Evolutionary conservation across 768 basidiomycete species (phyloP).

Genomic region (Tricholoma hemisulphureum): DNA sequence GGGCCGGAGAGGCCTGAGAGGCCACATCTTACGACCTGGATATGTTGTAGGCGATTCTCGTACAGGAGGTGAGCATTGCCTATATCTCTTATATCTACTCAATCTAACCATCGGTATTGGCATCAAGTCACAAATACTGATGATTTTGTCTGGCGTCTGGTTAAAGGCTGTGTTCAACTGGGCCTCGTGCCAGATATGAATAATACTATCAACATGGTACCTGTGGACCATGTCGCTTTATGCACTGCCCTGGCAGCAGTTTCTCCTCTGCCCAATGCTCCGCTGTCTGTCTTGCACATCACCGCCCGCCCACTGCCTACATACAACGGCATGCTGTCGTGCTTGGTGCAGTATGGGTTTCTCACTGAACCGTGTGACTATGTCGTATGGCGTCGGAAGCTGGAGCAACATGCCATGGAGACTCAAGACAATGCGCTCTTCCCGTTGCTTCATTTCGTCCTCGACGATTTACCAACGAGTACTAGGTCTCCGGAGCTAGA

Average conservation of each 20-base stretch:
- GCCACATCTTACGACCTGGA: slow-evolving; percentile 88
- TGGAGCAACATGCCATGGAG: slow-evolving; percentile 95
- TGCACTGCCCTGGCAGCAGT: slow-evolving; percentile 75
- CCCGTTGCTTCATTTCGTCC: slow-evolving; percentile 93
- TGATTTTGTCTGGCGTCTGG: slow-evolving; percentile 97
- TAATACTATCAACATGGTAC: slow-evolving; percentile 98
- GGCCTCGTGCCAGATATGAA: slow-evolving; percentile 96
- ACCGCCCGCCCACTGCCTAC: slow-evolving; percentile 84
- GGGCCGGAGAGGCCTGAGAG: slow-evolving; percentile 77
- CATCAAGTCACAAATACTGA: slow-evolving; percentile 92
- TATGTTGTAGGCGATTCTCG: slow-evolving; percentile 93
- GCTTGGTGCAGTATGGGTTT: slow-evolving; percentile 80
- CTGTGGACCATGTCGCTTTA: slow-evolving; percentile 92
- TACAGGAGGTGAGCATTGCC: slow-evolving; percentile 69
- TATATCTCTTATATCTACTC: neutral
- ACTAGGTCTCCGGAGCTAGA: slow-evolving; percentile 92
- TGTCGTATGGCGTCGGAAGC: slow-evolving; percentile 83
- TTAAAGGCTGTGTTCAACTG: slow-evolving; percentile 98
- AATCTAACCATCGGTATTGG: slow-evolving; percentile 6
- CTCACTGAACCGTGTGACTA: slow-evolving; percentile 79
- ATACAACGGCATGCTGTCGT: slow-evolving; percentile 81
- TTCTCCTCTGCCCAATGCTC: slow-evolving; percentile 46
- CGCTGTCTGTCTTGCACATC: slow-evolving; percentile 72
- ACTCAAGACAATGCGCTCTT: slow-evolving; percentile 95
- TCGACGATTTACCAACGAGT: slow-evolving; percentile 95